These are phyloP conservation scores for Phytophthora aleatoria DNA, from an alignment of 352 stramenopile species.

Conservation along the genomic window DNA sequence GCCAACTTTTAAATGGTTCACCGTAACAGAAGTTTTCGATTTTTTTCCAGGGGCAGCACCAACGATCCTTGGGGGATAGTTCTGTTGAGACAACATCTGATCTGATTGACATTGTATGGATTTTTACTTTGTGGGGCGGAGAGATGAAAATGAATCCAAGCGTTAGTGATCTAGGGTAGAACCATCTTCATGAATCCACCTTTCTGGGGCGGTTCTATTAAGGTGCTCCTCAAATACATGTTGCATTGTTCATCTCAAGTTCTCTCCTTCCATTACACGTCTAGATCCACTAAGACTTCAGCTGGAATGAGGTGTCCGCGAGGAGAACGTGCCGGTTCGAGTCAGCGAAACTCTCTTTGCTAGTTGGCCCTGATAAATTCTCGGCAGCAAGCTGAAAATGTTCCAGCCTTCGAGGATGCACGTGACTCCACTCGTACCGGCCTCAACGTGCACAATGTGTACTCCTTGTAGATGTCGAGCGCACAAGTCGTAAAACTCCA, in stretches of 20 bases:
- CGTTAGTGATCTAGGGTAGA: too few species aligned
- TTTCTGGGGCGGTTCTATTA: too few species aligned
- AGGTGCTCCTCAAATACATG: too few species aligned
- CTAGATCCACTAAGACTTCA: slow-evolving; percentile 12
- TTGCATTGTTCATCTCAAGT: too few species aligned
- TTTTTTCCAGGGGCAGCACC: slow-evolving; percentile 24
- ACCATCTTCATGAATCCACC: too few species aligned
- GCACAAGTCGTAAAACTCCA: slow-evolving; percentile 67
- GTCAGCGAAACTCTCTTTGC: slow-evolving; percentile 35
- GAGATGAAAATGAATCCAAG: too few species aligned
- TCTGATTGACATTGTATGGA: background rate
- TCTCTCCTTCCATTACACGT: too few species aligned
- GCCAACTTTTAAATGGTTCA: too few species aligned
- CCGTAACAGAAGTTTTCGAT: background rate
- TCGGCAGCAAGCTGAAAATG: slow-evolving; percentile 63
- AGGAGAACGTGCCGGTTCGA: slow-evolving; percentile 44
- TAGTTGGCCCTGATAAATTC: slow-evolving; percentile 35
- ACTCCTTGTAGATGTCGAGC: slow-evolving; percentile 54
- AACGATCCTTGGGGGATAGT: slow-evolving; percentile 26
- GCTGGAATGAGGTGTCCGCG: slow-evolving; percentile 23
- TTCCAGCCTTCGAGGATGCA: slow-evolving; percentile 71
- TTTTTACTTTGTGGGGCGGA: too few species aligned
- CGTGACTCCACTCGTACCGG: slow-evolving; percentile 65
- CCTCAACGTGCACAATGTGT: slow-evolving; percentile 58
- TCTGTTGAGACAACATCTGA: slow-evolving; percentile 33